Conservation (phyloP, 768 basidiomycete genomes). For the Crucibulum laeve region DNA sequence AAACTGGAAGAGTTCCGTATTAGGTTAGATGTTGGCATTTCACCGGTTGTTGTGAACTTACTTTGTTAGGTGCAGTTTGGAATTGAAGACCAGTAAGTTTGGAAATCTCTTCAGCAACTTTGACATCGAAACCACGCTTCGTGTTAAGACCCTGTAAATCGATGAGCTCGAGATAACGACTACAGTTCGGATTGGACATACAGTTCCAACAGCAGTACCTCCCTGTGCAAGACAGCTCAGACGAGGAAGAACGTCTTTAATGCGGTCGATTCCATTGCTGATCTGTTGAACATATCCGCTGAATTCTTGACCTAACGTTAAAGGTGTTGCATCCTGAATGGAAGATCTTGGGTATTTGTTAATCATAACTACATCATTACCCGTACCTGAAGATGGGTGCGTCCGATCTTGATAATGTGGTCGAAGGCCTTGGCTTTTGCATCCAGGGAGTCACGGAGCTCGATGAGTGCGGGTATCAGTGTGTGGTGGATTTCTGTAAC, state of each 20-base stretch:
- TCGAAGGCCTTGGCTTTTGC: constrained; percentile 82
- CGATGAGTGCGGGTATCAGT: constrained; percentile 81
- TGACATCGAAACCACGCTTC: constrained; percentile 93
- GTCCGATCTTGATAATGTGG: constrained; percentile 96
- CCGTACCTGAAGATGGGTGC: constrained; percentile 85
- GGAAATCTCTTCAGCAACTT: constrained; percentile 88
- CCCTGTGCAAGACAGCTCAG: constrained; percentile 91
- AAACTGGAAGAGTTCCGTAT: constrained; percentile 52
- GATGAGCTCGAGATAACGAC: constrained; percentile 6
- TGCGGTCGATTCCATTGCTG: constrained; percentile 82
- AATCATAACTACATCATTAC: background rate
- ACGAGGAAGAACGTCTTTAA: constrained; percentile 78
- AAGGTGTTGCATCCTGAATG: constrained; percentile 88
- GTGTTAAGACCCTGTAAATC: constrained; percentile 85
- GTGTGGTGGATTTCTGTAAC: constrained; percentile 79
- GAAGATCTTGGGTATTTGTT: background rate
- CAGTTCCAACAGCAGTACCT: constrained; percentile 97
- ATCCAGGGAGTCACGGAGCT: constrained; percentile 80
- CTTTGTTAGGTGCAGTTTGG: constrained; percentile 98
- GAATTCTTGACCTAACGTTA: constrained; percentile 98
- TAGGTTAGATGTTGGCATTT: background rate
- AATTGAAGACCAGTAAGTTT: constrained; percentile 89
- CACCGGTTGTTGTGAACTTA: constrained; percentile 21
- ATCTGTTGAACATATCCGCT: constrained; percentile 97
- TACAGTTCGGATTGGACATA: constrained; percentile 29